Conservation (phyloP, 345 rosid species). For the Lagerstroemia speciosa region DNA sequence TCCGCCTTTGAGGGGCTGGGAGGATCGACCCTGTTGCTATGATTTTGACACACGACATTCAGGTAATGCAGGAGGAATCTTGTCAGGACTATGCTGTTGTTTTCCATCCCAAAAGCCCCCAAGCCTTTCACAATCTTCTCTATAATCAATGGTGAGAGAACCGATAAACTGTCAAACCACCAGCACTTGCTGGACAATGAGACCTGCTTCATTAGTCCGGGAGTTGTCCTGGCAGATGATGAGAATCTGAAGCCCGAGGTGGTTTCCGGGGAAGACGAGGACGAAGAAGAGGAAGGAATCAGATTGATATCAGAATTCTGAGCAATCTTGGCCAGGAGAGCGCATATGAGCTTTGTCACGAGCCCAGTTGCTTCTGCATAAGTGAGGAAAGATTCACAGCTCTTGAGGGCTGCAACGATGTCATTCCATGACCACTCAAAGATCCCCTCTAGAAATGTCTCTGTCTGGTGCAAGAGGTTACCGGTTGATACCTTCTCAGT, state of each 20-base stretch:
- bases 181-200: slow-evolving; percentile 37
- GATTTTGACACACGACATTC: slow-evolving; percentile 27
- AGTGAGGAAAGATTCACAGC: slow-evolving; percentile 41
- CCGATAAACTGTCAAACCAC: slow-evolving; percentile 67
- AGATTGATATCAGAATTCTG: slow-evolving; percentile 39
- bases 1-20: slow-evolving; percentile 15
- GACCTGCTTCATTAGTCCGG: slow-evolving; percentile 21
- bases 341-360: slow-evolving; percentile 39
- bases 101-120: slow-evolving; percentile 38
- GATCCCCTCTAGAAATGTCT: slow-evolving; percentile 45
- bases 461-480: slow-evolving; percentile 54
- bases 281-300: slow-evolving; percentile 28
- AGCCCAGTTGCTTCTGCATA: slow-evolving; percentile 53
- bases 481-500: slow-evolving; percentile 33
- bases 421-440: slow-evolving; percentile 63
- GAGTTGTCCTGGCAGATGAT: slow-evolving; percentile 22
- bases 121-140: slow-evolving; percentile 38
- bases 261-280: slow-evolving; percentile 53
- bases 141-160: slow-evolving; percentile 38
- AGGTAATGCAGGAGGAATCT: slow-evolving; percentile 68
- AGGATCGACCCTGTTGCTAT: neutral
- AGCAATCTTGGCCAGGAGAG: slow-evolving; percentile 47
- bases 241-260: slow-evolving; percentile 34
- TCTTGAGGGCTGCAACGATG: slow-evolving; percentile 37
- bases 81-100: slow-evolving; percentile 50